phyloP scores from a whole-genome alignment of 257 asterid species.

The Rubia yunnanensis region DNA sequence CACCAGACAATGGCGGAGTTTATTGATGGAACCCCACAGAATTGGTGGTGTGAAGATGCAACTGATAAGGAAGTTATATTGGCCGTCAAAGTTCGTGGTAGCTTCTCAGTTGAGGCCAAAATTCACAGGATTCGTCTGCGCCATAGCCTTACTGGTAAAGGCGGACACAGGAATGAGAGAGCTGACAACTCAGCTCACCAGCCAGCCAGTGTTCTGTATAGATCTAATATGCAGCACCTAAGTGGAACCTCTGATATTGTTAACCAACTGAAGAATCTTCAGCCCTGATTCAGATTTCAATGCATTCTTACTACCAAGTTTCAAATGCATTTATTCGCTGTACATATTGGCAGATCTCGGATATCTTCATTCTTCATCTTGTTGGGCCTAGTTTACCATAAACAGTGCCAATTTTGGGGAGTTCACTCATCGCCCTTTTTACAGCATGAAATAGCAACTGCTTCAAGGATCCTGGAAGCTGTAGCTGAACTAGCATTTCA shows the following conservation, averaged over 20 bases:
- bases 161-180: conserved; percentile 35
- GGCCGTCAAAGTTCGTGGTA: conserved; percentile 44
- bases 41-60: conserved; percentile 89
- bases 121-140: conserved; percentile 74
- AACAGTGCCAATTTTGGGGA: not conserved
- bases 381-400: not conserved
- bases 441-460: not conserved
- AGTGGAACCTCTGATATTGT: conserved; percentile 57
- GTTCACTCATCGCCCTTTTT: not conserved
- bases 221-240: conserved; percentile 53
- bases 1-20: conserved; percentile 80
- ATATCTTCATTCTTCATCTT: not conserved
- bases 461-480: not conserved
- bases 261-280: conserved; percentile 50
- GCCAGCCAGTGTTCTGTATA: conserved; percentile 52
- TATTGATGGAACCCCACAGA: conserved; percentile 79
- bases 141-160: conserved; percentile 60
- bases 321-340: not conserved
- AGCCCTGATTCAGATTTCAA: conserved; percentile 34
- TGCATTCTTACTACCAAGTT: not conserved
- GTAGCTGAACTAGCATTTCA: not conserved
- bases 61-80: conserved; percentile 85
- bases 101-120: conserved; percentile 47
- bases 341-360: conserved; percentile 6
- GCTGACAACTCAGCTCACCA: conserved; percentile 18